A percentile compares a stretch with the other conserved stretches of the same genome.
These are phyloP conservation scores for Coriolopsis trogii DNA, from an alignment of 1,284 basidiomycete species.

Conservation along the genomic window DNA sequence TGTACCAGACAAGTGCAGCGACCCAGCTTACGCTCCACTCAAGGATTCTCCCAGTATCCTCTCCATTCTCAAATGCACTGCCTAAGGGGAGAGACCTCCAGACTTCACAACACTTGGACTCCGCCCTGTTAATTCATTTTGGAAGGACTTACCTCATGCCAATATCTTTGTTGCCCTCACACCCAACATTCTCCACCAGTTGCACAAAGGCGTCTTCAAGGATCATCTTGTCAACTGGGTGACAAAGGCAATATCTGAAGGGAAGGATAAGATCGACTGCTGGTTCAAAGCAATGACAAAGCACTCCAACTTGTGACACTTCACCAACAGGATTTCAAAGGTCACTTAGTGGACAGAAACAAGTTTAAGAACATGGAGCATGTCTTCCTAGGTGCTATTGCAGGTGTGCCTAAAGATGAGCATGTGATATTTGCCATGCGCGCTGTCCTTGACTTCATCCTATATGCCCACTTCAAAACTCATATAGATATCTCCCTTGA, in stretches of 20 bases:
- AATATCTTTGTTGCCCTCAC: slow-evolving; percentile 30
- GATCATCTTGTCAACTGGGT: slow-evolving; percentile 34
- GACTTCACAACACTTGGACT: slow-evolving; percentile 14
- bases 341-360: slow-evolving; percentile 30
- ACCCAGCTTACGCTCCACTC: neutral
- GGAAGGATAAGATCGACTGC: slow-evolving; percentile 27
- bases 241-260: slow-evolving; percentile 7
- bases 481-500: slow-evolving; percentile 20
- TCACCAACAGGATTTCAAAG: slow-evolving; percentile 28
- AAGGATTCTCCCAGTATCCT: neutral
- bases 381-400: slow-evolving; percentile 27
- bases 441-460: too few species aligned
- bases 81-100: neutral
- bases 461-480: slow-evolving; percentile 20
- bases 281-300: slow-evolving; percentile 24
- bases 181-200: slow-evolving; percentile 31
- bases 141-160: slow-evolving; percentile 28
- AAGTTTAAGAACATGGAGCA: slow-evolving; percentile 33
- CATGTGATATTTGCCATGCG: too few species aligned
- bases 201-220: slow-evolving; percentile 37
- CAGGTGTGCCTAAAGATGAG: too few species aligned
- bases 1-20: slow-evolving; percentile 7
- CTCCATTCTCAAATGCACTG: neutral
- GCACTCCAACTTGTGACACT: slow-evolving; percentile 25
- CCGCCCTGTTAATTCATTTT: slow-evolving; percentile 13